Evolutionary conservation across 768 basidiomycete species (phyloP).

Genomic region (Boletus rufocinnamomeus): DNA sequence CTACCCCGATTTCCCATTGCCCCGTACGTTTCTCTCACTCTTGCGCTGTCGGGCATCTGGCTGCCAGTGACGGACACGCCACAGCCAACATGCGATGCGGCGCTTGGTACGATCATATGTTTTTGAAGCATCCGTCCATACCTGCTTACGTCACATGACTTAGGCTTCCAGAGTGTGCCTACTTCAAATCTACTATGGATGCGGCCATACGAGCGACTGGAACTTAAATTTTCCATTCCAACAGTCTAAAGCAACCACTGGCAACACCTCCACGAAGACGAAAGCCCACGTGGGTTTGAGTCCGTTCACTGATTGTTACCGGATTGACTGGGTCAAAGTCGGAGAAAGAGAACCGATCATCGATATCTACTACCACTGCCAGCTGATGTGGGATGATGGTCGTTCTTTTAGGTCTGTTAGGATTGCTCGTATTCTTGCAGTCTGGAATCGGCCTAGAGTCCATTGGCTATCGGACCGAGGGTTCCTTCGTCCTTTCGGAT

Average conservation of each 20-base stretch:
- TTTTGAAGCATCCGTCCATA: neutral
- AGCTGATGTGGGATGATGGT: constrained; percentile 6
- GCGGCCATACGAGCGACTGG: constrained; percentile 87
- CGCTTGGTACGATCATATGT: constrained; percentile 78
- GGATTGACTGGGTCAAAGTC: constrained; percentile 12
- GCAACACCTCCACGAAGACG: neutral
- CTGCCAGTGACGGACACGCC: neutral
- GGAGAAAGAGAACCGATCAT: constrained; percentile 21
- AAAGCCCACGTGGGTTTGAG: constrained; percentile 18
- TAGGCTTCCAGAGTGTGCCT: constrained; percentile 47
- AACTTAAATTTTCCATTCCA: constrained; percentile 61
- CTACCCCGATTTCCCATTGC: constrained; percentile 53
- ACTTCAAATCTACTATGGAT: constrained; percentile 94
- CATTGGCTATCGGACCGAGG: neutral
- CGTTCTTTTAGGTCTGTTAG: neutral
- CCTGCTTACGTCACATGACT: neutral
- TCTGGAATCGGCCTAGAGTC: neutral
- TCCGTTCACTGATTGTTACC: neutral
- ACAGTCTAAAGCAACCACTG: neutral
- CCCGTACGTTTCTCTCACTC: constrained; percentile 46
- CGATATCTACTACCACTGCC: neutral
- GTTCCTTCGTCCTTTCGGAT: neutral
- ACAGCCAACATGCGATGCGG: constrained; percentile 92
- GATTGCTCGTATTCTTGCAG: neutral
- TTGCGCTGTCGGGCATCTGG: neutral